Evolutionary conservation across 1,284 basidiomycete species (phyloP), one percentile per base, ranked within the genome.

Genomic region (Ceratobasidium sp.): DNA sequence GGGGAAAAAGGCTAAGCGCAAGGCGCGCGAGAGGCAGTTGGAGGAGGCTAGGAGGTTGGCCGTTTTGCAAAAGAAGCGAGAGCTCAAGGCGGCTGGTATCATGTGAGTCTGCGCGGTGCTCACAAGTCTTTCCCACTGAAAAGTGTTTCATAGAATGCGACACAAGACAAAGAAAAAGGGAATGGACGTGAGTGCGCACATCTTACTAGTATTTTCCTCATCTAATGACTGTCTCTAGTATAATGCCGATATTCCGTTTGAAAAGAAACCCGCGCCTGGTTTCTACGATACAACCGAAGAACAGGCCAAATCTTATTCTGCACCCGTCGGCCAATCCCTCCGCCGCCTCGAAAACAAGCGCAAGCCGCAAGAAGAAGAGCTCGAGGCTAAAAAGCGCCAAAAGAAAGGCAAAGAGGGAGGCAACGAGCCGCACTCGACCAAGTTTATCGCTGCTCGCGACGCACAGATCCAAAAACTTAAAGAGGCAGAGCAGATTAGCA

Each of bases 1-100:
- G 84, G 98, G 98, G 40, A 99, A 99, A 85, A 99, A 99, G 85
- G 98, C 98, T 1, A 99, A 99, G 85, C 92, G 98, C 80, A 99
- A 99, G 85, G 98, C 96, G 15, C 90, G 98, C 70, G 98, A 99
- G 83, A 91, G 96, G 79, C 96, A 98, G 82, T 86, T 99, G 66
- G 98, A 99, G 82, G 98, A 99, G 83, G 97, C 98, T 0, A 89
- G 97, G 69, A 89, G 98, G 32, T 86, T 99, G 61, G 97, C 98
- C 15, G 95, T 97, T 70, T 85, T 99, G 77, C 98, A 99, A 84
- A 99, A 99, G 89, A 98, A 98, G 86, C 89, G 98, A 81, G 98
- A 99, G 83, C 85, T 99, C 80, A 99, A 98, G 83, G 96, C 96
- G 4, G 98, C 98, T 46, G 98, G 98, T 80, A 98, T 99, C 84